Evolutionary conservation across 768 basidiomycete genomes (phyloP).

Genomic region (Suillus bovinus): DNA sequence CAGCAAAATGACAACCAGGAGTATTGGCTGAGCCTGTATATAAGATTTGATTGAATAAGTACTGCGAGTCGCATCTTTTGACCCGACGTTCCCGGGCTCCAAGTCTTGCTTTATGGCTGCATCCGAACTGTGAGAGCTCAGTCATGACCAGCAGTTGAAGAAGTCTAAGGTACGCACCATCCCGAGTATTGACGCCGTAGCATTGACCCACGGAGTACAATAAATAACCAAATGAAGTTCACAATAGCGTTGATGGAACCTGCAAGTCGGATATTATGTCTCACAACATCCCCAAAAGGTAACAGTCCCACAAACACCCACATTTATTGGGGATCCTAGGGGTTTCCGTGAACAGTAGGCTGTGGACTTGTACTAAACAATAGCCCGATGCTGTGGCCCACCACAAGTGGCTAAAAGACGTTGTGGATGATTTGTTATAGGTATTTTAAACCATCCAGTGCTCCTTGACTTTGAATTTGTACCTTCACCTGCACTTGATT

Average conservation of each 20-base stretch:
- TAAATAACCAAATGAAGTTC: background rate
- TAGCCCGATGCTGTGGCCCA: background rate
- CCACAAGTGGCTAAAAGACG: background rate
- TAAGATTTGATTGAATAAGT: background rate
- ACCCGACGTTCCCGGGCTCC: background rate
- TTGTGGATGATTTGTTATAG: background rate
- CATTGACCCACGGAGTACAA: background rate
- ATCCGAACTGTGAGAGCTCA: background rate
- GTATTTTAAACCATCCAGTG: background rate
- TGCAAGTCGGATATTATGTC: background rate
- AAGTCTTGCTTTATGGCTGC: background rate
- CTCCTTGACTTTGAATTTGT: background rate
- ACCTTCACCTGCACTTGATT: background rate
- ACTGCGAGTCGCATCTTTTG: background rate
- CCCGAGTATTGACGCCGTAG: background rate
- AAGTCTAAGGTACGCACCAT: background rate
- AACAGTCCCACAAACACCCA: background rate
- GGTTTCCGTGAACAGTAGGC: background rate
- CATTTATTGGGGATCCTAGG: background rate
- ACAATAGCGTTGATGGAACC: background rate
- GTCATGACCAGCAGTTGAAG: too few relatives aligned
- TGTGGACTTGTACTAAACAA: background rate
- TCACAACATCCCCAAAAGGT: conserved; percentile 4
- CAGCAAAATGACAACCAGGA: background rate
- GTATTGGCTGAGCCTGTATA: background rate